Evolutionary conservation across 371 early-diverging fungal genomes (phyloP), one percentile per base, ranked within the genome.

Genomic region (Phascolomyces articulosus): DNA sequence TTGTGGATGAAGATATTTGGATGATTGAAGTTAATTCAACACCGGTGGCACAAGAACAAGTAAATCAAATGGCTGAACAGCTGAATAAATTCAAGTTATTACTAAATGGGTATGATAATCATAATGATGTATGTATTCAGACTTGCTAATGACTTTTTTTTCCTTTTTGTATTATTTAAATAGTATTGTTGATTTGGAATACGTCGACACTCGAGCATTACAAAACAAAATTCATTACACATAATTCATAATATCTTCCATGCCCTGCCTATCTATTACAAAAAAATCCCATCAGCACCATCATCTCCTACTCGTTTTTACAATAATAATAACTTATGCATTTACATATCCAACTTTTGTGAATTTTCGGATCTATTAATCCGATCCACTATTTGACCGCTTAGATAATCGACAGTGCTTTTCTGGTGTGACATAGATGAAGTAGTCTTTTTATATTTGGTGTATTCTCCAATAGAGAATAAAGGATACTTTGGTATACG

Each of bases 1-100:
- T 64, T n/a, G 48, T 78, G 53, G 71, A 68, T 23, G 29, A 75
- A 40, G 72, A 78, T 21, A 60, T 72, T 58, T 83, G 80, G 80
- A 49, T 83, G n/a, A 73, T 83, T 9, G 83, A 83, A 65, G 75
- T 77, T 1, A 70, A 71, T 3, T 73, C 80, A 4, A 58, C 68
- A 8, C 71, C 77, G 4, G 77, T 79, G 9, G 54, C 77, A 18
- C 83, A 83, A 68, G 83, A 83, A 64, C 77, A 77, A 48, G 80
- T 83, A 1, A 78, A 72, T 58, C 76, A 78, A 61, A 80, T 78
- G 78, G 78, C 80, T 20, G 80, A 78, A 41, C 79, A 80, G 66
- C 44, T 83, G 51, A 70, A 67, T 44, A 76, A 72, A 51, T 78
- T 83, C 56, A 78, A 75, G 53, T 55, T 48, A 16, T 54, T 78